A percentile compares a stretch with the other conserved stretches of the same genome.
phyloP scores from a whole-genome alignment of 2,329 filamentous ascomycete species.

The Monosporascus sp. region DNA sequence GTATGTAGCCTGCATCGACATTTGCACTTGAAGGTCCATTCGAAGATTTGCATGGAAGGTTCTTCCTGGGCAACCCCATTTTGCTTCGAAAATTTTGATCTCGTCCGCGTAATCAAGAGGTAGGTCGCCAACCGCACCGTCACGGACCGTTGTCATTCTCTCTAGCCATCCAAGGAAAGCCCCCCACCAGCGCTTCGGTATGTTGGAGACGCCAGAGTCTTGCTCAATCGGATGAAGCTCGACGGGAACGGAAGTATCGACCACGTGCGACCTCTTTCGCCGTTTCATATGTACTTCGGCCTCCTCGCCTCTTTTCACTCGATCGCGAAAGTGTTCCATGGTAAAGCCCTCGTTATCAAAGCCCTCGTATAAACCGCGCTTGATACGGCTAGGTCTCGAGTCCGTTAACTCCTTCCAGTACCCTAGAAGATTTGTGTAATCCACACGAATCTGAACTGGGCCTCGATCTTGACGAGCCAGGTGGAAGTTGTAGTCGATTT shows the following conservation, averaged over 20 bases:
- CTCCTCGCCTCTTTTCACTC: no score
- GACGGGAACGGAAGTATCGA: no score
- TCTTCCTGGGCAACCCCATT: background rate
- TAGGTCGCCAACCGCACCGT: conserved; percentile 3
- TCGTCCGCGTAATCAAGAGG: conserved; percentile 5
- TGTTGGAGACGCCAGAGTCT: background rate
- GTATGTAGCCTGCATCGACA: conserved; percentile 6
- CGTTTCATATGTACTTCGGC: no score
- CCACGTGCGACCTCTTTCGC: no score
- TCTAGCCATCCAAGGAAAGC: conserved; percentile 10
- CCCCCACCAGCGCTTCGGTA: conserved; percentile 11
- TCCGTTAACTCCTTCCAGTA: conserved; percentile 26
- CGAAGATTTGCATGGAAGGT: background rate
- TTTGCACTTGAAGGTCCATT: conserved; percentile 6
- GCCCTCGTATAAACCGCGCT: no score
- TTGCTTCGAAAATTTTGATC: conserved; percentile 6
- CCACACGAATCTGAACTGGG: conserved; percentile 26
- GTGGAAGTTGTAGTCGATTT: conserved; percentile 28
- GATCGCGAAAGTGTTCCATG: no score
- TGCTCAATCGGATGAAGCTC: background rate
- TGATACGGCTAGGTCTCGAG: background rate
- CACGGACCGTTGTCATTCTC: conserved; percentile 10
- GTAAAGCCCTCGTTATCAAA: no score
- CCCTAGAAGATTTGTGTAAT: conserved; percentile 26
- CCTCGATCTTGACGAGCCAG: conserved; percentile 16